A percentile compares a stretch with the other conserved stretches of the same genome.
phyloP scores from a whole-genome alignment of 441 rosid species.

The Gossypium schwendimanii region DNA sequence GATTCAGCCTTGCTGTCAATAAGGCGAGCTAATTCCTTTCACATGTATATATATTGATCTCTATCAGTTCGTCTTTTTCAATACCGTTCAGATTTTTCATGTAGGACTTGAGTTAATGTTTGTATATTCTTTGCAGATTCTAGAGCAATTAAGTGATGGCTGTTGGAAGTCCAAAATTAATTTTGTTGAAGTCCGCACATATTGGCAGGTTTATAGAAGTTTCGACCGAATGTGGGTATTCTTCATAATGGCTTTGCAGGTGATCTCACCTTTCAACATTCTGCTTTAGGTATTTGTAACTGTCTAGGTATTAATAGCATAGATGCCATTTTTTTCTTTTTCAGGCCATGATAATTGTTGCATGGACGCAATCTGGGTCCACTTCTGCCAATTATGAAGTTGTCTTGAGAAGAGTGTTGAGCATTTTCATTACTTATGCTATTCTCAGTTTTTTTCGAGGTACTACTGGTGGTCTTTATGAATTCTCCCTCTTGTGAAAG shows the following conservation, averaged over 20 bases:
- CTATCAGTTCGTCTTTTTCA: not conserved
- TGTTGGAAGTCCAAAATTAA: slow-evolving; percentile 83
- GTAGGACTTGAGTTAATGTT: slow-evolving; percentile 5
- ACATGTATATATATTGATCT: not conserved
- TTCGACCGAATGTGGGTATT: slow-evolving; percentile 98
- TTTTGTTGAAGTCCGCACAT: slow-evolving; percentile 99
- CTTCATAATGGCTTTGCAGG: slow-evolving; percentile 84
- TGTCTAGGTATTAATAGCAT: slow-evolving; percentile 16
- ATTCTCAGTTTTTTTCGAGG: slow-evolving; percentile 85
- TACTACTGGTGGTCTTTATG: slow-evolving; percentile 22
- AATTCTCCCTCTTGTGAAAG: not conserved
- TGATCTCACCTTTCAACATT: slow-evolving; percentile 14
- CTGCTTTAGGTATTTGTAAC: slow-evolving; percentile 15
- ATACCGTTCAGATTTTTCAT: not conserved
- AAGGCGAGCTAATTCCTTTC: not conserved
- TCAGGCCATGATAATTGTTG: slow-evolving; percentile 91
- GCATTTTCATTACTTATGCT: slow-evolving; percentile 82
- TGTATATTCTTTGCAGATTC: slow-evolving; percentile 40
- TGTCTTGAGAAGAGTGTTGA: slow-evolving; percentile 59
- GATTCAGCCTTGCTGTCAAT: not conserved
- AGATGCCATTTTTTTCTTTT: slow-evolving; percentile 19
- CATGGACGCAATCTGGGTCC: slow-evolving; percentile 71
- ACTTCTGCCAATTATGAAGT: slow-evolving; percentile 27
- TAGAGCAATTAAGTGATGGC: slow-evolving; percentile 40
- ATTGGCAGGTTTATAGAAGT: slow-evolving; percentile 88